Evolutionary conservation across 202 grass and related monocot species (phyloP).

Genomic region (Panicum virgatum): DNA sequence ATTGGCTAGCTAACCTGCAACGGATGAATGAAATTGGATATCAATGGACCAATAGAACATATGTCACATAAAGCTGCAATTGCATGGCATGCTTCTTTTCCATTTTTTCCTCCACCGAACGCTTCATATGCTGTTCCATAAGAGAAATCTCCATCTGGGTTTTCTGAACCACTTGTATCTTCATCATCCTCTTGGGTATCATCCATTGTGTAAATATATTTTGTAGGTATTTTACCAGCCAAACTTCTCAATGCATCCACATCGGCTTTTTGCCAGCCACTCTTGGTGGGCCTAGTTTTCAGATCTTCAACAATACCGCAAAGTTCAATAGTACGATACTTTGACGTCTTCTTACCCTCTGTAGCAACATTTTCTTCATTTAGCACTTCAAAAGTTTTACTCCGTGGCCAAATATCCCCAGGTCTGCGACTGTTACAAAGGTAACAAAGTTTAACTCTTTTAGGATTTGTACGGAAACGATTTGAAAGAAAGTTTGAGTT

Average conservation of each 20-base stretch:
- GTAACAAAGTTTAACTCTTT: conserved; percentile 21
- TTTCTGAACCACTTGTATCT: conserved; percentile 24
- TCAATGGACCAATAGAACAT: conserved; percentile 72
- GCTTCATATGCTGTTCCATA: conserved; percentile 83
- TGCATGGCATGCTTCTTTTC: conserved; percentile 78
- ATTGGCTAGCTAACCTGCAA: conserved; percentile 62
- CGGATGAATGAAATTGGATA: conserved; percentile 83
- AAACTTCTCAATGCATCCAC: conserved; percentile 58
- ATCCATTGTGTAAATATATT: conserved; percentile 49
- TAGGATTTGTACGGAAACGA: conserved; percentile 1
- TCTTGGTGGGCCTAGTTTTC: conserved; percentile 51
- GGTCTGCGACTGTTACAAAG: conserved; percentile 48
- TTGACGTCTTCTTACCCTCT: conserved; percentile 53
- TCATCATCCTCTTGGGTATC: conserved; percentile 30
- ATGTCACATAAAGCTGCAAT: conserved; percentile 88
- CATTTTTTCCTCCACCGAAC: conserved; percentile 73
- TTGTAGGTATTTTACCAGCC: conserved; percentile 62
- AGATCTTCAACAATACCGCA: conserved; percentile 64
- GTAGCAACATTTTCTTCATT: conserved; percentile 53
- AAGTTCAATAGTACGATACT: conserved; percentile 63
- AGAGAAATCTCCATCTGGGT: conserved; percentile 27
- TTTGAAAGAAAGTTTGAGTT: conserved; percentile 1
- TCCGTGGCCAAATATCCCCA: conserved; percentile 57
- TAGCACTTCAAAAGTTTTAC: conserved; percentile 70
- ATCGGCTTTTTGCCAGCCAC: conserved; percentile 61